These are phyloP conservation scores for Malus hybrid DNA, from an alignment of 331 rosid species.

Conservation along the genomic window DNA sequence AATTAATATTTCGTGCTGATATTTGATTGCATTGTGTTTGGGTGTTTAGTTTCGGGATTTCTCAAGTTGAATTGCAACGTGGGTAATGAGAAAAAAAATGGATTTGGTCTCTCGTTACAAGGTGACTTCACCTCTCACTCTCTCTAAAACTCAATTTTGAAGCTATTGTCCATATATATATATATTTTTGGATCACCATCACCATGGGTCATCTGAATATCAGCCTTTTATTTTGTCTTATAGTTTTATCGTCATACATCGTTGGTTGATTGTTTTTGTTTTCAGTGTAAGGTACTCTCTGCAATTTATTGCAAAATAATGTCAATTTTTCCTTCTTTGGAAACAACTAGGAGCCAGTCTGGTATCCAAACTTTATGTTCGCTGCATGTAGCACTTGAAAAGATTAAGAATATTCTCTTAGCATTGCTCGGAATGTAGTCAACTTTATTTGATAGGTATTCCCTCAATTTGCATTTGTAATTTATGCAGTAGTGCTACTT, in stretches of 20 bases:
- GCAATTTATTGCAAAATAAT: constrained; percentile 58
- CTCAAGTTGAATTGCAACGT: no score
- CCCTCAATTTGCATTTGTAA: constrained; percentile 1
- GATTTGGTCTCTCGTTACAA: no score
- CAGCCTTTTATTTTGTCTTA: background rate
- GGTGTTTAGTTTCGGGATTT: no score
- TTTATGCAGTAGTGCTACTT: background rate
- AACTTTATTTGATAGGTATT: constrained; percentile 72
- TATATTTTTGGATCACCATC: background rate
- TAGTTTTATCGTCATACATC: background rate
- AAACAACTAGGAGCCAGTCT: constrained; percentile 83
- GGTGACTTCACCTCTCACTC: no score
- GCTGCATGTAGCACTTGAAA: constrained; percentile 84
- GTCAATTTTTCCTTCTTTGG: constrained; percentile 75
- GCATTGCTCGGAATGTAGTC: constrained; percentile 82
- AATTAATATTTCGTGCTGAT: no score
- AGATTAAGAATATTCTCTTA: constrained; percentile 68
- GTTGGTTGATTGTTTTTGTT: background rate
- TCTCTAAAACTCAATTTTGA: background rate
- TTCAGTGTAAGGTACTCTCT: constrained; percentile 69
- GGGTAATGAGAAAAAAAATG: no score
- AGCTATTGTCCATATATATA: background rate
- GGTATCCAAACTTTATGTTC: constrained; percentile 92
- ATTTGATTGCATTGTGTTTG: no score
- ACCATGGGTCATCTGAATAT: background rate